Evolutionary conservation across 345 rosid genomes (phyloP), one percentile per base, ranked within the genome.

Genomic region (Linum tenue): DNA sequence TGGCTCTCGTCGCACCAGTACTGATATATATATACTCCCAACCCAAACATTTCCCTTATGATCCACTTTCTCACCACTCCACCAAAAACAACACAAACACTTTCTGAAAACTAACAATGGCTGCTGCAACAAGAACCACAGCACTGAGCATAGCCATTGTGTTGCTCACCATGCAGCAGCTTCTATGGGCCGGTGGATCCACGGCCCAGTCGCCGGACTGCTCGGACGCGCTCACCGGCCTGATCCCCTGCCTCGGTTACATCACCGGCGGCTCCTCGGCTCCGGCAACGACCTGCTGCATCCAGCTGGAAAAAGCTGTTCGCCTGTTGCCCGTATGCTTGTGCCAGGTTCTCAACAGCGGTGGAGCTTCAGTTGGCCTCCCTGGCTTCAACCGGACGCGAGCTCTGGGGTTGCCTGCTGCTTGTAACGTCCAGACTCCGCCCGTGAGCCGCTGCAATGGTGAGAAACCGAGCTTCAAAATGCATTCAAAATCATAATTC

Each of bases 401-500:
- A 64, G 97, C 96, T 62, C 66, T 85, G 70, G 85, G 84, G 63
- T 80, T 92, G 60, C 95, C 97, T 15, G 73, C 68, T 14, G 85
- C 87, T 42, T 92, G 98, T 85, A 82, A 82, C 9, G 87, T 92
- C 70, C 85, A 83, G 73, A 87, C 98, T 65, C 91, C 91, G 22
- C 83, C 97, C 16, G 36, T 44, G 66, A 86, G 84, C 81, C 62
- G 76, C 63, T 89, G 98, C 74, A 81, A 78, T 3, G 86, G 95
- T 91, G 77, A 75, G 76, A 22, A 22, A 22, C 31, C 31, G 31
- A 22, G 31, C 31, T 22, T 22, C 31, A 22, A 22, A 22, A 22
- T 22, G 31, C 31, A 0, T 0, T 22, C 31, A 22, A 22, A 22
- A 22, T 22, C 31, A 22, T 22, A 1, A 22, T 22, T 22, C 31